These are phyloP conservation scores for Calamus simplicifolius DNA, from an alignment of 176 grass and related monocot genomes.

Conservation along the genomic window DNA sequence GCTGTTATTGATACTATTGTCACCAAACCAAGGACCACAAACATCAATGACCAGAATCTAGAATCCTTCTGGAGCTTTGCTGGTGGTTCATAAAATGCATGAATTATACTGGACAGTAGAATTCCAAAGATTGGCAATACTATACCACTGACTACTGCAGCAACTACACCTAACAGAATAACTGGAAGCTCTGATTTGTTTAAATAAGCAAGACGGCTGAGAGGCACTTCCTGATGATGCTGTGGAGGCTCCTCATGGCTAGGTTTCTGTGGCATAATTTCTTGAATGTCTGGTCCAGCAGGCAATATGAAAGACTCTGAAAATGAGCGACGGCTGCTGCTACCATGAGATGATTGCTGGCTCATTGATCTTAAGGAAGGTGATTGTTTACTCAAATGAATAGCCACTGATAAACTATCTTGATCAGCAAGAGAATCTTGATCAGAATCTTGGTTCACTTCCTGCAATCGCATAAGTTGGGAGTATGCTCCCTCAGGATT, in stretches of 20 bases:
- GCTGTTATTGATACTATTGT: constrained; percentile 11
- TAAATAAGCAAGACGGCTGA: constrained; percentile 47
- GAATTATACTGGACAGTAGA: constrained; percentile 46
- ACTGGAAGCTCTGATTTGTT: constrained; percentile 76
- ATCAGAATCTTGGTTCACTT: constrained; percentile 27
- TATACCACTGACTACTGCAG: constrained; percentile 60
- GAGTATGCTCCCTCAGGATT: no score
- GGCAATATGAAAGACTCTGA: constrained; percentile 18
- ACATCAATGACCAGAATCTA: constrained; percentile 11
- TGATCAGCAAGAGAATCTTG: constrained; percentile 21
- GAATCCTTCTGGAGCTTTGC: constrained; percentile 44
- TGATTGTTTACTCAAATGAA: not conserved
- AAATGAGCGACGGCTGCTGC: not conserved
- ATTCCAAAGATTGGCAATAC: constrained; percentile 70
- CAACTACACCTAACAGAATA: constrained; percentile 49
- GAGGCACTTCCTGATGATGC: constrained; percentile 34
- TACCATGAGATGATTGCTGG: not conserved
- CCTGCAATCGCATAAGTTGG: no score
- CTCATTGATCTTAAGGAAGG: not conserved
- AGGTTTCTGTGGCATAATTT: constrained; percentile 11
- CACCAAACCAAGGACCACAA: no score
- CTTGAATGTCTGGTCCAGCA: constrained; percentile 12
- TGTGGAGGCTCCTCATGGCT: constrained; percentile 12
- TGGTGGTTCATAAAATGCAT: constrained; percentile 55
- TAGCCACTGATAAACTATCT: no score